Base-by-base conservation (phyloP, 495 filamentous ascomycete genomes). In the Apiosordaria backusii region DNA sequence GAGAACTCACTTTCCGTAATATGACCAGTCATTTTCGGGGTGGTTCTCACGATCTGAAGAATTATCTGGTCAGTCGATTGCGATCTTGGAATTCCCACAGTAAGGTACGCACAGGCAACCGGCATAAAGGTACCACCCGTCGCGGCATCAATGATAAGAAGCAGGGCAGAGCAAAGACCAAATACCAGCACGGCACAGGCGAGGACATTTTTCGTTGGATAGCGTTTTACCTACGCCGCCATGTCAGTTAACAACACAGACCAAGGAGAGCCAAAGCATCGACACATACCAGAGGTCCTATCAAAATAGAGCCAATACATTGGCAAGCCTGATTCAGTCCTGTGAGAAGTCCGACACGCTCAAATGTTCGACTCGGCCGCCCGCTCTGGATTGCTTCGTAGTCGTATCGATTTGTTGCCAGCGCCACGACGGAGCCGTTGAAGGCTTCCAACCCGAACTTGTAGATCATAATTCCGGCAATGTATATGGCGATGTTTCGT, bases 361-460 rank as follows among this genome's bases (percentile, higher is more conserved):
- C 73, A 55, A 82, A 81, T 3, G 78, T 78, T 65, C 75, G 77
- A 50, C 75, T 66, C 1, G 74, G 67, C 3, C 70, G 75, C 0
- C 65, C 59, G 63, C 58, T 65, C 9, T 45, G 45, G 16, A 66
- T 65, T 18, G 77, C 68, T 50, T 79, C 77, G 64, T 76, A 77
- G 67, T 79, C 78, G 65, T 81, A 82, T n/a, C 79, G 74, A 62
- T 81, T 81, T 2, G 74, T 80, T 4, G 80, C 78, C 4, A 82
- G 73, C 2, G 78, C 74, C 26, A 79, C 70, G 21, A 82, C 74
- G 25, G 79, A 78, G 4, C 77, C 78, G 67, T 80, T 82, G 71
- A 81, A 83, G 6, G 77, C 79, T 60, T 82, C 80, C 4, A 83
- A 70, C 1, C 79, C 79, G 26, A 82, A 77, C 64, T 83, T 81